Evolutionary conservation across 306 rosid genomes (phyloP), one percentile per base, ranked within the genome.

Genomic region (Cicer bijugum): DNA sequence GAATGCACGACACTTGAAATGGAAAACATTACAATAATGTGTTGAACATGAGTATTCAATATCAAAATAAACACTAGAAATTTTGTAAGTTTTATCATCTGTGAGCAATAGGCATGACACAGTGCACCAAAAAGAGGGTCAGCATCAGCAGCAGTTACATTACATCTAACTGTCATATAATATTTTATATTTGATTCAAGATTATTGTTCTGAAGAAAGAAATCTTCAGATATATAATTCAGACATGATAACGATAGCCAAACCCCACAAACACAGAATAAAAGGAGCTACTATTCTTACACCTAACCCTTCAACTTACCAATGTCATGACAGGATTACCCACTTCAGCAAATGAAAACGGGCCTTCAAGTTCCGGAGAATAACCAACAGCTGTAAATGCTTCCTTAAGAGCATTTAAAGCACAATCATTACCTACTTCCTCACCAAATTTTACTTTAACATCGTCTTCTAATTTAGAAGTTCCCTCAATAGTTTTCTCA

Each of bases 301-400:
- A 46, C 48, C 10, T 46, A 71, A 58, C 75, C 61, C 75, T 75
- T 84, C 60, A 68, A 75, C 96, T 87, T 88, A 92, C 98, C 95
- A 92, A 72, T 82, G 98, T 89, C 93, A 92, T 86, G 71, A 76
- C 97, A 71, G 97, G 97, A 83, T 92, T 92, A 62, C 97, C 98
- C 67, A 87, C 93, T 84, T 87, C 96, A 50, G 89, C 83, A 82
- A 92, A 90, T 20, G 98, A 92, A 71, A 83, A 85, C 16, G 89
- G 87, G 67, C 84, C 79, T 56, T 87, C 98, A 75, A 88, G 81
- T 67, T 81, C 84, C 64, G 74, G 78, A 75, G 85, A 67, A 80
- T 85, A 90, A 82, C 93, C 97, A 78, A 90, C 84, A 58, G 89
- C 96, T 85, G 86, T 92, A 81, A 92, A 92, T 44, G 97, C 96